Evolutionary conservation across 768 basidiomycete species (phyloP).

Genomic region (Agaricus subrufescens): DNA sequence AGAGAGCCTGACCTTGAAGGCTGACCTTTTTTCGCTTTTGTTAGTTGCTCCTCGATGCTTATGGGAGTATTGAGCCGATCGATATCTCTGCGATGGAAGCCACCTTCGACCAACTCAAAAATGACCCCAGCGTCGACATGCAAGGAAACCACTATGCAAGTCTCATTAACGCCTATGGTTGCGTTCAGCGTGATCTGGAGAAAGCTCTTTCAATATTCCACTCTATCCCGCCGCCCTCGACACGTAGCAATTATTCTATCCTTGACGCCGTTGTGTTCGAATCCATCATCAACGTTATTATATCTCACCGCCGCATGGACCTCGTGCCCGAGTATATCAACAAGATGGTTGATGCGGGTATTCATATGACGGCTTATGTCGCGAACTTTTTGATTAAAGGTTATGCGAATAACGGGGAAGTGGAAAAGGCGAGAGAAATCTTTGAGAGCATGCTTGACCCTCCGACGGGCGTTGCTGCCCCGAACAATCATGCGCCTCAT

Average conservation of each 20-base stretch:
- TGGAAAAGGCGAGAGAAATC: slow-evolving; percentile 66
- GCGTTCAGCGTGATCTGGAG: slow-evolving; percentile 70
- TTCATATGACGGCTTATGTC: slow-evolving; percentile 94
- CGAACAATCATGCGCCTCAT: slow-evolving; percentile 82
- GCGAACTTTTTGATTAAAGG: slow-evolving; percentile 82
- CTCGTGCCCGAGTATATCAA: slow-evolving; percentile 65
- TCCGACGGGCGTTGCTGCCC: slow-evolving; percentile 78
- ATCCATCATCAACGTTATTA: slow-evolving; percentile 81
- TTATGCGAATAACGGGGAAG: slow-evolving; percentile 59
- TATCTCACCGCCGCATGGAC: slow-evolving; percentile 73
- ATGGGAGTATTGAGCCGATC: slow-evolving; percentile 81
- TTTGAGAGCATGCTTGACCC: slow-evolving; percentile 84
- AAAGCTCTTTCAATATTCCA: slow-evolving; percentile 77
- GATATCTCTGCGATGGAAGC: slow-evolving; percentile 68
- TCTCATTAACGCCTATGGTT: slow-evolving; percentile 86
- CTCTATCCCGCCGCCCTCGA: slow-evolving; percentile 49
- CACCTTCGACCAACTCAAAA: slow-evolving; percentile 57
- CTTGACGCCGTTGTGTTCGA: slow-evolving; percentile 89
- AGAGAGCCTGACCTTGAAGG: slow-evolving; percentile 3
- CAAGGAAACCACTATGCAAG: slow-evolving; percentile 63
- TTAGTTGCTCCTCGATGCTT: slow-evolving; percentile 84
- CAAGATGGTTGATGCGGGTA: slow-evolving; percentile 54
- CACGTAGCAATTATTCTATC: slow-evolving; percentile 36
- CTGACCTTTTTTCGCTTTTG: neutral
- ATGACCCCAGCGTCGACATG: slow-evolving; percentile 36